These are phyloP conservation scores for Somion occarium DNA, from an alignment of 1,284 basidiomycete genomes.

Conservation along the genomic window DNA sequence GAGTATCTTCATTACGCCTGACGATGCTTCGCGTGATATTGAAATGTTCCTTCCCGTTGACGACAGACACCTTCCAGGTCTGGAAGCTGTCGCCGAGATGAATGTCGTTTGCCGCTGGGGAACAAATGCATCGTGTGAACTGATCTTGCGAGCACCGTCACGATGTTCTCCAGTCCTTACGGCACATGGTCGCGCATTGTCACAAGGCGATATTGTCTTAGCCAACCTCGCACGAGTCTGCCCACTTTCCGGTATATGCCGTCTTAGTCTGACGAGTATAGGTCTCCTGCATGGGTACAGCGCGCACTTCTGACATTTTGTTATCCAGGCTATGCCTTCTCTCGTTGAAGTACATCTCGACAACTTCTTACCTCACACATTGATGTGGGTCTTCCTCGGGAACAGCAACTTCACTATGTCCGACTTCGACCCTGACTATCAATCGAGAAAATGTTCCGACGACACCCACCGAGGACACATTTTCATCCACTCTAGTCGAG, in stretches of 20 bases:
- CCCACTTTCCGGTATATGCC: too few relatives aligned
- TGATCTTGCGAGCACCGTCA: too few relatives aligned
- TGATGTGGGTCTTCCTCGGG: background rate
- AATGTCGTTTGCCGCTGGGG: too few relatives aligned
- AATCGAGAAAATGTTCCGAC: background rate
- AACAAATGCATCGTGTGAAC: too few relatives aligned
- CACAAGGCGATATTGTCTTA: too few relatives aligned
- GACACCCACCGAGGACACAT: background rate
- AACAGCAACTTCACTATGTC: background rate
- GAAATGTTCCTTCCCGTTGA: background rate
- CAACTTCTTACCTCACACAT: background rate
- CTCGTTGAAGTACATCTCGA: background rate
- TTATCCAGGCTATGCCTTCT: background rate
- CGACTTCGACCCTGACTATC: background rate
- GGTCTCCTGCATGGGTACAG: background rate
- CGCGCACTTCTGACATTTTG: too few relatives aligned
- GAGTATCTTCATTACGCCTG: background rate
- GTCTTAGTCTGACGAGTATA: background rate
- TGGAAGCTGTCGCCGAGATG: background rate
- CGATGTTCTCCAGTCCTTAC: too few relatives aligned
- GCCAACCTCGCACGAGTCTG: too few relatives aligned
- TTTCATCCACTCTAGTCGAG: background rate
- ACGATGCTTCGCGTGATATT: background rate
- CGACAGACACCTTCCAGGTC: background rate
- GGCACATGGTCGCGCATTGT: too few relatives aligned